Evolutionary conservation across 768 basidiomycete species (phyloP).

Genomic region (Agaricus blazei): DNA sequence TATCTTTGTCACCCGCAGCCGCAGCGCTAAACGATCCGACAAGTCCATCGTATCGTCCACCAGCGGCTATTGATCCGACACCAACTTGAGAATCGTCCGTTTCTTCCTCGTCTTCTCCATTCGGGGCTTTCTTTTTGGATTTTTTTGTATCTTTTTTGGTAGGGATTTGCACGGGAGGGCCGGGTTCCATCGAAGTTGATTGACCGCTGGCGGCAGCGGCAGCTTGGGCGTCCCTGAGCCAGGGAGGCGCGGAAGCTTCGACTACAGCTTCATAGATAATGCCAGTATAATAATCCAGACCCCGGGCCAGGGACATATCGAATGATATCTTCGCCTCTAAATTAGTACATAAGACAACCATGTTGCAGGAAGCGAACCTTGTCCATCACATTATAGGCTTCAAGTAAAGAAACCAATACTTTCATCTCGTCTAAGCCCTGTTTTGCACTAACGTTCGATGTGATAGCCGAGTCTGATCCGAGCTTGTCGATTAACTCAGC

Average conservation of each 20-base stretch:
- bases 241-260: constrained; percentile 90
- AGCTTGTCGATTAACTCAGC: constrained; percentile 71
- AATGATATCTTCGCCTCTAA: constrained; percentile 69
- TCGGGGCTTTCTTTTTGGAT: constrained; percentile 40
- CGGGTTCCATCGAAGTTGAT: constrained; percentile 22
- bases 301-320: constrained; percentile 95
- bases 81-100: constrained; percentile 91
- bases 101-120: constrained; percentile 66
- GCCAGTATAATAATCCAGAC: constrained; percentile 97
- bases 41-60: constrained; percentile 93
- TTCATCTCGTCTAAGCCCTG: constrained; percentile 86
- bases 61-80: constrained; percentile 98
- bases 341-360: background rate
- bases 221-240: constrained; percentile 54
- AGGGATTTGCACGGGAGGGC: constrained; percentile 19
- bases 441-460: constrained; percentile 68
- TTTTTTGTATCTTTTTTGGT: constrained; percentile 24
- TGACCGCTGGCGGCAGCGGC: constrained; percentile 29
- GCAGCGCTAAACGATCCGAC: constrained; percentile 89
- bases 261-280: constrained; percentile 97
- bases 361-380: constrained; percentile 40
- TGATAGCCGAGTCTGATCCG: constrained; percentile 55
- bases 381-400: constrained; percentile 72
- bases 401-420: constrained; percentile 75
- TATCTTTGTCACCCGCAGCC: constrained; percentile 60